phyloP scores from a whole-genome alignment of 805 yeast species.

The Candida broadrunensis region DNA sequence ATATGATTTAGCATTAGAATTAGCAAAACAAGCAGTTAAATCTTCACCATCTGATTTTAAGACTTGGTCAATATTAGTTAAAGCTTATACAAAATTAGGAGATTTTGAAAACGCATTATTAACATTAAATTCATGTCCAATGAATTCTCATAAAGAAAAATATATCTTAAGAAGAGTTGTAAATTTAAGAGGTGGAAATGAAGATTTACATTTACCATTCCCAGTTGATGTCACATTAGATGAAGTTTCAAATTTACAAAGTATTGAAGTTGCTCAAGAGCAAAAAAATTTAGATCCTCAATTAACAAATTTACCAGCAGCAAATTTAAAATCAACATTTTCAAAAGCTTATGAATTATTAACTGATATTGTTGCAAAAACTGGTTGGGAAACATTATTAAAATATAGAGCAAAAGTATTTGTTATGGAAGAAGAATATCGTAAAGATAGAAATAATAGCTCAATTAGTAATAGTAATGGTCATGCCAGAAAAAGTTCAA shows the following conservation, averaged over 20 bases:
- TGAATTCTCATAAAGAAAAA: slow-evolving; percentile 71
- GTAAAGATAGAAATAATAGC: slow-evolving; percentile 31
- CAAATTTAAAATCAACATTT: slow-evolving; percentile 54
- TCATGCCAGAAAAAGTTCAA: slow-evolving; percentile 10
- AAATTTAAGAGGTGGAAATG: slow-evolving; percentile 44
- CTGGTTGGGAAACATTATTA: slow-evolving; percentile 45
- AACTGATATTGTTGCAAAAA: slow-evolving; percentile 42
- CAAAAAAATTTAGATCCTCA: slow-evolving; percentile 64
- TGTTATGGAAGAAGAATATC: slow-evolving; percentile 47
- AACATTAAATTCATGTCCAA: slow-evolving; percentile 77
- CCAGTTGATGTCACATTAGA: slow-evolving; percentile 72
- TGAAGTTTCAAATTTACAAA: slow-evolving; percentile 65
- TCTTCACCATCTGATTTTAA: slow-evolving; percentile 72
- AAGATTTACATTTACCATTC: slow-evolving; percentile 67
- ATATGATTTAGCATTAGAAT: slow-evolving; percentile 54
- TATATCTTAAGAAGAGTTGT: slow-evolving; percentile 60
- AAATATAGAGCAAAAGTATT: slow-evolving; percentile 45
- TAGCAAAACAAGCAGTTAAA: slow-evolving; percentile 64
- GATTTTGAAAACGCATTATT: slow-evolving; percentile 71
- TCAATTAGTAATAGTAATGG: slow-evolving; percentile 10
- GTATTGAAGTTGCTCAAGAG: slow-evolving; percentile 62
- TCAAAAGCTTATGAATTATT: slow-evolving; percentile 44
- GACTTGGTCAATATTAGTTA: slow-evolving; percentile 69
- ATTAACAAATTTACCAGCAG: slow-evolving; percentile 63
- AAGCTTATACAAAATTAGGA: slow-evolving; percentile 57